Evolutionary conservation across 305 asterid species (phyloP).

Genomic region (Fraxinus ornus): DNA sequence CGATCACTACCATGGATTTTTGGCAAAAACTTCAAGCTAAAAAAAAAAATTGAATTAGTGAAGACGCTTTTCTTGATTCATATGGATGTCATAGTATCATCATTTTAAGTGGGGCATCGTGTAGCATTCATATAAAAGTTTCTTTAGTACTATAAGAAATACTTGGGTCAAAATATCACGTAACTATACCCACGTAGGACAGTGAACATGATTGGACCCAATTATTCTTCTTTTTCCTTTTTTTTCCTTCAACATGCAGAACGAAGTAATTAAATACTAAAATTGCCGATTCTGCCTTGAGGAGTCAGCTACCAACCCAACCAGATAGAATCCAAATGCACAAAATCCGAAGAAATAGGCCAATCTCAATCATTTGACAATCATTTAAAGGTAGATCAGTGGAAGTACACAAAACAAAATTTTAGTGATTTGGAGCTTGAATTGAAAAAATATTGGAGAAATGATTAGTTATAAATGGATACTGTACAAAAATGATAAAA

Average conservation of each 20-base stretch:
- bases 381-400: background rate
- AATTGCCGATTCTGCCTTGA: background rate
- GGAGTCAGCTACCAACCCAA: background rate
- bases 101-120: background rate
- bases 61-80: background rate
- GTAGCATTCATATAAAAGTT: background rate
- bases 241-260: background rate
- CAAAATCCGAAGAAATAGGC: background rate
- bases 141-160: conserved; percentile 2
- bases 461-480: background rate
- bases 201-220: background rate
- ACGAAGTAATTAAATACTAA: background rate
- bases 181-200: background rate
- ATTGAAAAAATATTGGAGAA: background rate
- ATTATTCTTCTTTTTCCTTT: background rate
- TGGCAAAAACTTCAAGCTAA: background rate
- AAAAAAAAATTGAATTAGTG: background rate
- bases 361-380: background rate
- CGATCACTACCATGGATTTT: background rate
- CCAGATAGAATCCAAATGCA: background rate
- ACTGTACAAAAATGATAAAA: background rate
- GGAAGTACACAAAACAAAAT: background rate
- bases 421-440: background rate
- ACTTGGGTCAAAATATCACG: background rate
- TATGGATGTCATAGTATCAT: background rate